Base-by-base conservation (phyloP, 331 rosid genomes). In the Acacia concinna region DNA sequence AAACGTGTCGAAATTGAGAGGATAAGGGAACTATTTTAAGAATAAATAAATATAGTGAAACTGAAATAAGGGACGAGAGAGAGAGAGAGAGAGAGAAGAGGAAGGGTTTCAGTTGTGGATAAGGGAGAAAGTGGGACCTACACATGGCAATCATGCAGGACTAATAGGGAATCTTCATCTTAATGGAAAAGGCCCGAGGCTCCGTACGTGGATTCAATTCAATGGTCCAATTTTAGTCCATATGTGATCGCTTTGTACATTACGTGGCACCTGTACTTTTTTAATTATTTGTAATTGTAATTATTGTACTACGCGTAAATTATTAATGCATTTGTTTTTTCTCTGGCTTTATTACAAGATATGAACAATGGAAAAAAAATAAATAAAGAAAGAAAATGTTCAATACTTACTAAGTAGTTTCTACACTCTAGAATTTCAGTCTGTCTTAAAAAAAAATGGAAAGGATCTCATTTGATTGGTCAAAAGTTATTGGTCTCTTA, bases 141-240 rank as follows among this genome's bases (percentile, higher is more conserved):
- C 76, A 81, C 76, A 64, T 74, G 79, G 51, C 76, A 0, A 2
- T 1, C 71, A 40, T 52, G 71, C 80, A 15, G 67, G 3, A 30
- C 28, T 2, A 15, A 28, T 13, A 13, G 9, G 35, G 67, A 28
- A 60, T 60, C 67, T 60, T 28, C 11, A 60, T 4, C 38, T 4
- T 0, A 3, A 27, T 4, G 66, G 66, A 0, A 13, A 25, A 11
- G 13, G 66, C 1, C 0, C 0, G 18, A 59, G 8, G 31, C 3
- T 25, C 66, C 35, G 30, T 11, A 14, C 67, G 4, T 28, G 37
- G 20, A 60, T 60, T 38, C 67, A 28, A 28, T 60, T 30, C 35
- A 60, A 5, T 60, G 67, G 38, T 60, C 35, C 37, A 60, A 60
- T 14, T 14, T 27, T 17, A 7, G 25, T 28, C 12, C 21, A 14